A percentile compares a stretch with the other conserved stretches of the same genome.
Conservation (phyloP, 148 eudicot genomes). For the Vaccinium myrtillus region DNA sequence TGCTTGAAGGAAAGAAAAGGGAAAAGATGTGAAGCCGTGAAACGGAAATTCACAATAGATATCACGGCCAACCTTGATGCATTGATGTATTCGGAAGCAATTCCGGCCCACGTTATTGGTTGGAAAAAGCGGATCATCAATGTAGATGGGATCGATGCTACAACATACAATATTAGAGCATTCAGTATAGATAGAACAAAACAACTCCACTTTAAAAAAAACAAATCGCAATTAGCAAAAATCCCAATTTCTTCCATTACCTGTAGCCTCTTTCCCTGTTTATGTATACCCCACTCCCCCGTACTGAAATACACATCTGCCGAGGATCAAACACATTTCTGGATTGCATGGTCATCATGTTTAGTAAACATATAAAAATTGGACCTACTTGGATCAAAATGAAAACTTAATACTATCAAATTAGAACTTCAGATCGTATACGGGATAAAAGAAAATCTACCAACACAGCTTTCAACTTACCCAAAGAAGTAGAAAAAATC, state of each 20-base stretch:
- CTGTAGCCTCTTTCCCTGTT: slow-evolving; percentile 91
- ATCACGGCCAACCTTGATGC: slow-evolving; percentile 69
- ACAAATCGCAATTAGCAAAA: slow-evolving; percentile 12
- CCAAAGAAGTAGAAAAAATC: slow-evolving; percentile 96
- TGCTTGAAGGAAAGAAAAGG: background rate
- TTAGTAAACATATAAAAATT: slow-evolving; percentile 2
- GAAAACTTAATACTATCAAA: background rate
- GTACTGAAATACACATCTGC: slow-evolving; percentile 92
- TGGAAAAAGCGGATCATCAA: slow-evolving; percentile 92
- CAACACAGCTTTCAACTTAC: slow-evolving; percentile 42
- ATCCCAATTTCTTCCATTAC: slow-evolving; percentile 29
- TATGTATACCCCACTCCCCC: slow-evolving; percentile 89
- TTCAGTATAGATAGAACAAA: slow-evolving; percentile 5
- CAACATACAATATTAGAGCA: slow-evolving; percentile 21
- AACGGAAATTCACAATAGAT: slow-evolving; percentile 12
- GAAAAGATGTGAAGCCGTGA: background rate
- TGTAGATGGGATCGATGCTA: slow-evolving; percentile 94
- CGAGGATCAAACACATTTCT: slow-evolving; percentile 99
- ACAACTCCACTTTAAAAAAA: background rate
- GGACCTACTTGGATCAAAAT: background rate
- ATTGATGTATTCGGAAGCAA: slow-evolving; percentile 96
- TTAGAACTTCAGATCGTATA: background rate
- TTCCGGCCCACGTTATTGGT: slow-evolving; percentile 94
- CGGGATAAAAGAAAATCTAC: background rate
- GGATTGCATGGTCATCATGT: slow-evolving; percentile 22